Percentiles rank a stretch among this genome's conserved stretches.
These are phyloP conservation scores for Tephrocybe sp. DNA, from an alignment of 768 basidiomycete genomes.

Conservation along the genomic window DNA sequence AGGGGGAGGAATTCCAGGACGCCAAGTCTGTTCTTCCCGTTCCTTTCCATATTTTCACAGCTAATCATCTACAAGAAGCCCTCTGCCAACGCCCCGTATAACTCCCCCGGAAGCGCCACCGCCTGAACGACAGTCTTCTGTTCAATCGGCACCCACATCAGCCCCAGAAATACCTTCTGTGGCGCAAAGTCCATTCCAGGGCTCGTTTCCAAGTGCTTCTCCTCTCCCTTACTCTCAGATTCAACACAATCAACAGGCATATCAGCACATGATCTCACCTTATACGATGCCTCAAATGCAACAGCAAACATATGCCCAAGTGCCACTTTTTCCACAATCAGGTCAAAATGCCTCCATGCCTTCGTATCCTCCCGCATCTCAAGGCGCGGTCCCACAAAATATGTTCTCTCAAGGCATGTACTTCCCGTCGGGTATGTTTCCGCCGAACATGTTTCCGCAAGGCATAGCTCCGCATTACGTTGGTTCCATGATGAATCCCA, in stretches of 20 bases:
- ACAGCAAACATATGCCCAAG: slow-evolving; percentile 1
- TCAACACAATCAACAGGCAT: too few species aligned
- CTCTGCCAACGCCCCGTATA: slow-evolving; percentile 60
- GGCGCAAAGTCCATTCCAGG: not conserved
- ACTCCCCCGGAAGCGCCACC: slow-evolving; percentile 42
- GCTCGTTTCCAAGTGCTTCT: not conserved
- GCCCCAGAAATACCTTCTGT: not conserved
- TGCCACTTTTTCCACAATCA: slow-evolving; percentile 3
- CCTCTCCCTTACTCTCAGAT: not conserved
- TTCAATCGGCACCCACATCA: not conserved
- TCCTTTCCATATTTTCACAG: slow-evolving; percentile 1
- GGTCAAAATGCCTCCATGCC: not conserved
- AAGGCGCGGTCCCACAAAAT: too few species aligned
- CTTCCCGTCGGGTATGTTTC: too few species aligned
- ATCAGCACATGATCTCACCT: not conserved
- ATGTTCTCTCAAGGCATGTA: too few species aligned
- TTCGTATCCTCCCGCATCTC: not conserved
- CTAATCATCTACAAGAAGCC: slow-evolving; percentile 44
- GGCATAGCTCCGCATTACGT: slow-evolving; percentile 1
- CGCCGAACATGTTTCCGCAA: not conserved
- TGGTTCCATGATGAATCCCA: slow-evolving; percentile 2
- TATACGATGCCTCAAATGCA: slow-evolving; percentile 4
- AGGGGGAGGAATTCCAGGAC: slow-evolving; percentile 35
- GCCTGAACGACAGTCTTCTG: not conserved
- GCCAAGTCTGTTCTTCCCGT: slow-evolving; percentile 43